phyloP scores from a whole-genome alignment of 164 flowering plant species.

The Echeveria elegans region DNA sequence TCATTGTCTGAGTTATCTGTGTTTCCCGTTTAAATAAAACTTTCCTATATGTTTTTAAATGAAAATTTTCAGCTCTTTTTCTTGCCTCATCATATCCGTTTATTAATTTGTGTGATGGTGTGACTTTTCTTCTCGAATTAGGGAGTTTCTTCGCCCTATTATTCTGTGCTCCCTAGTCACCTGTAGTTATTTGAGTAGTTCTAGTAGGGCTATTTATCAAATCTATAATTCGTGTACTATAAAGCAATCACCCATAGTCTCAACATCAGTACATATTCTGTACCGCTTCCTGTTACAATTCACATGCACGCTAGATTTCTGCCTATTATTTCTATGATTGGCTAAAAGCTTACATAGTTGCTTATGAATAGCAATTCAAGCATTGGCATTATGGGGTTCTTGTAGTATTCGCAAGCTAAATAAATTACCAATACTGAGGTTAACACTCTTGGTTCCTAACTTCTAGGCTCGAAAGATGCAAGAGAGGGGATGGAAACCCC shows the following conservation, averaged over 20 bases:
- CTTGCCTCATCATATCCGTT: no score
- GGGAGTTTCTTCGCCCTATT: no score
- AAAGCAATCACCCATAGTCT: background rate
- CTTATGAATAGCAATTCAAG: background rate
- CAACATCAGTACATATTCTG: background rate
- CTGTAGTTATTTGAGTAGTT: no score
- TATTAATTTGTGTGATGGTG: no score
- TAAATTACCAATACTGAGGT: background rate
- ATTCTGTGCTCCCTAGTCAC: no score
- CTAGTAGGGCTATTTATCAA: no score
- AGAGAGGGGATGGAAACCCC: slow-evolving; percentile 80
- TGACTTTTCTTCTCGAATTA: no score
- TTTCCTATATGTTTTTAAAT: background rate
- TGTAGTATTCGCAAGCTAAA: background rate
- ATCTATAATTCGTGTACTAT: background rate
- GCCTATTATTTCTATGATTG: no score
- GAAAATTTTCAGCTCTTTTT: background rate
- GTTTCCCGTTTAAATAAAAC: no score
- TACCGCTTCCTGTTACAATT: background rate
- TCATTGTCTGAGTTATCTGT: background rate
- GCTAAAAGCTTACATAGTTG: background rate
- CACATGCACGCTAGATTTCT: background rate
- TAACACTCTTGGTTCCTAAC: background rate
- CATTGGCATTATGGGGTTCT: background rate
- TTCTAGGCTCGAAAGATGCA: slow-evolving; percentile 69